These are phyloP conservation scores for Botrytis hyacinthi DNA, from an alignment of 2,329 filamentous ascomycete species.

Conservation along the genomic window DNA sequence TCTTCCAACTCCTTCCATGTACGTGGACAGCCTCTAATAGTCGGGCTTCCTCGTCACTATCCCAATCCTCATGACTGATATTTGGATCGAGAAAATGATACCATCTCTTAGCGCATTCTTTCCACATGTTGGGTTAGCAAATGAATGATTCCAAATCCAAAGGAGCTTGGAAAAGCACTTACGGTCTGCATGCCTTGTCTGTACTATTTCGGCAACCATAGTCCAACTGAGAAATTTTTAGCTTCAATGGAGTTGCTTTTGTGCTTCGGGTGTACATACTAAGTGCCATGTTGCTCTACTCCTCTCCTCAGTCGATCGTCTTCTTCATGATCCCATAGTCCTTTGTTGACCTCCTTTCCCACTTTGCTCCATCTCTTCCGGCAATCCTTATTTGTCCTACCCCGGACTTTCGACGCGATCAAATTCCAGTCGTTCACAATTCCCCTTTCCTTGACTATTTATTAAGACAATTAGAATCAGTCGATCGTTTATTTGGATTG, in stretches of 20 bases:
- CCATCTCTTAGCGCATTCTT: slow-evolving; percentile 19
- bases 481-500: background rate
- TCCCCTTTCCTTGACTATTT: slow-evolving; percentile 12
- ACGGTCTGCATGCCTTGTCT: slow-evolving; percentile 15
- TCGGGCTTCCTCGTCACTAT: slow-evolving; percentile 15
- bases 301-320: slow-evolving; percentile 5
- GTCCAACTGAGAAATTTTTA: slow-evolving; percentile 11
- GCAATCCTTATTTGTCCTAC: slow-evolving; percentile 16
- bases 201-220: slow-evolving; percentile 13
- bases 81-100: slow-evolving; percentile 17
- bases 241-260: background rate
- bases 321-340: slow-evolving; percentile 16
- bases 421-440: slow-evolving; percentile 18
- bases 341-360: slow-evolving; percentile 18
- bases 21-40: slow-evolving; percentile 12
- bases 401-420: slow-evolving; percentile 17
- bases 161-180: background rate
- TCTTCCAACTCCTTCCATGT: slow-evolving; percentile 18
- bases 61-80: slow-evolving; percentile 13
- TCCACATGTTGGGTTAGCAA: background rate
- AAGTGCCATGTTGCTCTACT: slow-evolving; percentile 13
- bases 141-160: background rate
- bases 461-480: slow-evolving; percentile 1
- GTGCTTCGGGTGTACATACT: background rate
- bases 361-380: slow-evolving; percentile 18